Conservation (phyloP, 768 basidiomycete genomes). For the Lenzites betulinus region DNA sequence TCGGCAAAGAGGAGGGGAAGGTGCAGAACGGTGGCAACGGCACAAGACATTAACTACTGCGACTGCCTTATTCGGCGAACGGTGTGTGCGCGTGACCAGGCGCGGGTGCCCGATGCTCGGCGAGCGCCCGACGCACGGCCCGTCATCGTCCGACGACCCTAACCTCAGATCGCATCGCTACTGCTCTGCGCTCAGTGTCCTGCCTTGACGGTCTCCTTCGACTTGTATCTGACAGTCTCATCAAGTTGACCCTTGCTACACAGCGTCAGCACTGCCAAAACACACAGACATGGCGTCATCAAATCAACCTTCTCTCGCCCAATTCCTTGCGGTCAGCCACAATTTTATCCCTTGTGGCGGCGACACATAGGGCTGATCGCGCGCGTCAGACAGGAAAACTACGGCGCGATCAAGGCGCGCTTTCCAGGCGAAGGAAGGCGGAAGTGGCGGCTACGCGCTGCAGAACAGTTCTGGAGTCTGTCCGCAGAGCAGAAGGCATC, state of each 20-base stretch:
- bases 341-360: neutral
- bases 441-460: slow-evolving; percentile 53
- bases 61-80: slow-evolving; percentile 8
- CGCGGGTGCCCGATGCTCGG: slow-evolving; percentile 2
- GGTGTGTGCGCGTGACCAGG: slow-evolving; percentile 16
- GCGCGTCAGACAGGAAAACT: slow-evolving; percentile 32
- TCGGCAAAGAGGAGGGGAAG: neutral
- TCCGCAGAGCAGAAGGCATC: slow-evolving; percentile 28
- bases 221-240: no score
- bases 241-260: no score
- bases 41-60: slow-evolving; percentile 8
- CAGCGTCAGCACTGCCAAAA: no score
- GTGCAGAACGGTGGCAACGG: neutral
- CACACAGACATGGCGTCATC: neutral
- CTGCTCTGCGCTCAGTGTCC: neutral
- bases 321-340: slow-evolving; percentile 24
- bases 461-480: slow-evolving; percentile 51
- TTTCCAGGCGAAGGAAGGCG: slow-evolving; percentile 59
- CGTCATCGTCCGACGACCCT: no score
- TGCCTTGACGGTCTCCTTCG: no score
- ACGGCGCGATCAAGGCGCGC: slow-evolving; percentile 44
- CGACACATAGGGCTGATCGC: slow-evolving; percentile 6
- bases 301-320: slow-evolving; percentile 17
- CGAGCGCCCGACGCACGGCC: slow-evolving; percentile 7
- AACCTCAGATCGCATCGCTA: neutral